phyloP scores from a whole-genome alignment of 257 asterid species.

The Perilla frutescens region DNA sequence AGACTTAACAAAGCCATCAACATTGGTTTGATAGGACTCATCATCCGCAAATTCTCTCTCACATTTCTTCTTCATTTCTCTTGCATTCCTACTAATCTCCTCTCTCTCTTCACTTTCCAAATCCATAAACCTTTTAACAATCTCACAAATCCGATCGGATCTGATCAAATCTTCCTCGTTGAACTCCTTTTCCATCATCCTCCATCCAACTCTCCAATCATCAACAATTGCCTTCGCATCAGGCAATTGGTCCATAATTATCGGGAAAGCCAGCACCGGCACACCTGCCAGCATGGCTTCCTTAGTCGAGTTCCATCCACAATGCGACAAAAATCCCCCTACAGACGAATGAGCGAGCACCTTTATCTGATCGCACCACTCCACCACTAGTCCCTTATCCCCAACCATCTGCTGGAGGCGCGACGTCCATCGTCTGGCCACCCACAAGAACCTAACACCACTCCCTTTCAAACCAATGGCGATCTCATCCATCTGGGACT shows the following conservation, averaged over 20 bases:
- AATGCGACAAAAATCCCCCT: constrained; percentile 71
- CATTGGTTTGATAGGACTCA: no score
- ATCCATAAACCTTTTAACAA: neutral
- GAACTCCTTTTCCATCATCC: neutral
- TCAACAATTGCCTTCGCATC: constrained; percentile 59
- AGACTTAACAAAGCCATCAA: no score
- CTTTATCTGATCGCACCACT: constrained; percentile 67
- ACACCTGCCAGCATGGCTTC: constrained; percentile 57
- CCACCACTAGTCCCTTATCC: constrained; percentile 54
- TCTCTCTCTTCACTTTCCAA: neutral
- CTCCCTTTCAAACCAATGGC: constrained; percentile 44
- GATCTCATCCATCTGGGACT: constrained; percentile 57
- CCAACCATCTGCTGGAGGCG: constrained; percentile 29
- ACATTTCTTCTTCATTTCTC: no score
- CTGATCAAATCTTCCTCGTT: neutral
- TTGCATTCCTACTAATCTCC: neutral
- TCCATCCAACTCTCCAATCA: constrained; percentile 59
- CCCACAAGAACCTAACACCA: constrained; percentile 65
- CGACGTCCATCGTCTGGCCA: constrained; percentile 41
- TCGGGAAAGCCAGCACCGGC: constrained; percentile 59
- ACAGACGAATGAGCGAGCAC: constrained; percentile 56
- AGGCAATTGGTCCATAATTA: constrained; percentile 58
- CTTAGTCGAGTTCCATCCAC: constrained; percentile 81
- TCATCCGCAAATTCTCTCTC: no score
- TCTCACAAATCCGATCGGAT: neutral